phyloP scores from a whole-genome alignment of 345 rosid genomes.

The Pugionium cornutum region DNA sequence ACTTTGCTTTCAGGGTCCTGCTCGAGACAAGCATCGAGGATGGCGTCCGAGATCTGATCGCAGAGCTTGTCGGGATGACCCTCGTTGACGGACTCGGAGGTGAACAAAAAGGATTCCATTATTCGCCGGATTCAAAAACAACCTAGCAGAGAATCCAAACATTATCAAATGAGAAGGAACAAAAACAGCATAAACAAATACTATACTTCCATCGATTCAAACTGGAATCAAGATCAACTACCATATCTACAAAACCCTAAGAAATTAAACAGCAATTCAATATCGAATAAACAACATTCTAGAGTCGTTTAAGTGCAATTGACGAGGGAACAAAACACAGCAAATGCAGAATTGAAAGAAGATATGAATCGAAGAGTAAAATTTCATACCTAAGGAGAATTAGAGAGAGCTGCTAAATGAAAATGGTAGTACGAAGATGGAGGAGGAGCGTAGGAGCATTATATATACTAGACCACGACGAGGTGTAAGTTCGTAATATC shows the following conservation, averaged over 20 bases:
- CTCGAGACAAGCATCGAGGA: conserved; percentile 67
- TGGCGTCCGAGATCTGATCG: conserved; percentile 71
- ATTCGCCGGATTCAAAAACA: conserved; percentile 9
- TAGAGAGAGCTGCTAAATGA: conserved; percentile 6
- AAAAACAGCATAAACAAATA: background rate
- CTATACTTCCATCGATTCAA: background rate
- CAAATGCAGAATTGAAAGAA: background rate
- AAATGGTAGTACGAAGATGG: conserved; percentile 24
- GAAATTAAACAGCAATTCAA: background rate
- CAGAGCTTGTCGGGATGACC: conserved; percentile 84
- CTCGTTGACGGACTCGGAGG: conserved; percentile 76
- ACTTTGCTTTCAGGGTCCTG: conserved; percentile 78
- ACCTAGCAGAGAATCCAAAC: conserved; percentile 1
- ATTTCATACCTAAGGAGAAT: conserved; percentile 28
- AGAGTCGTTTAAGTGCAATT: background rate
- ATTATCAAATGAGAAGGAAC: background rate
- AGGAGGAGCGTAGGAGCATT: conserved; percentile 16
- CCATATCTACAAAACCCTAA: conserved; percentile 17
- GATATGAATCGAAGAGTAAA: background rate
- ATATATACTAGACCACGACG: conserved; percentile 19
- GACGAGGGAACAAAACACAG: background rate
- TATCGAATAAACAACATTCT: too few species aligned
- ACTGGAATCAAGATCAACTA: background rate
- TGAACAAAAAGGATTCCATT: conserved; percentile 73
- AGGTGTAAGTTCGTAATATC: conserved; percentile 36